Evolutionary conservation across 2,329 filamentous ascomycete genomes (phyloP), one percentile per base, ranked within the genome.

Genomic region (Verticillium albo-atrum): DNA sequence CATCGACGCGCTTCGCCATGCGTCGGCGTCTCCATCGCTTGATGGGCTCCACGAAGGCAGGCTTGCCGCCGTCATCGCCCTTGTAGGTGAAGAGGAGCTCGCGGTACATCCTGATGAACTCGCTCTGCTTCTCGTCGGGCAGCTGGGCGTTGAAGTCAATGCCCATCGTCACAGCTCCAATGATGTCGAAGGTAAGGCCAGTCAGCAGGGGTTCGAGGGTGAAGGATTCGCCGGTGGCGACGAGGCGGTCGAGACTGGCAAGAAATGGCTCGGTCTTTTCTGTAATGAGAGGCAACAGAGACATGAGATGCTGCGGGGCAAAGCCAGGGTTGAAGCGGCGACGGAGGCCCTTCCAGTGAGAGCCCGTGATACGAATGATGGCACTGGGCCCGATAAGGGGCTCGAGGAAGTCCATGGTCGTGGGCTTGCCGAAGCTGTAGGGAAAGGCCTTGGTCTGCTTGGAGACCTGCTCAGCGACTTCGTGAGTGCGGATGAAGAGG

Each of bases 161-260:
- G 27, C 71, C 71, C 69, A 75, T 71, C 2, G 71, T 68, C 12
- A 74, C 72, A 50, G 68, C 67, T 17, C 68, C 64, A 50, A 76
- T 75, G 17, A 76, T 72, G 57, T 78, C 75, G 55, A 77, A 77
- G 1, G 75, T 74, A 3, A 77, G 65, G 47, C 69, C 69, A 4
- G 68, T 67, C 26, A 66, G 62, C 4, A 68, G 63, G 4, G 57
- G 61, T 50, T 67, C 67, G 4, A 73, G 56, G 9, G 61, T 37
- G 26, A 54, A 62, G 53, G 62, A 10, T 37, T 66, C 59, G 47
- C 60, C 55, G 1, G 54, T 61, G 4, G 15, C 4, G 20, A 37
- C 61, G 17, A 57, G 52, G 4, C 27, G 28, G 50, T 64, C 53
- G 12, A 64, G 57, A n/a, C 58, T 58, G 14, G 34, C 55, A 3